Evolutionary conservation across 1,139 yeast genomes (phyloP).

Genomic region (Tardiomyces blankii): DNA sequence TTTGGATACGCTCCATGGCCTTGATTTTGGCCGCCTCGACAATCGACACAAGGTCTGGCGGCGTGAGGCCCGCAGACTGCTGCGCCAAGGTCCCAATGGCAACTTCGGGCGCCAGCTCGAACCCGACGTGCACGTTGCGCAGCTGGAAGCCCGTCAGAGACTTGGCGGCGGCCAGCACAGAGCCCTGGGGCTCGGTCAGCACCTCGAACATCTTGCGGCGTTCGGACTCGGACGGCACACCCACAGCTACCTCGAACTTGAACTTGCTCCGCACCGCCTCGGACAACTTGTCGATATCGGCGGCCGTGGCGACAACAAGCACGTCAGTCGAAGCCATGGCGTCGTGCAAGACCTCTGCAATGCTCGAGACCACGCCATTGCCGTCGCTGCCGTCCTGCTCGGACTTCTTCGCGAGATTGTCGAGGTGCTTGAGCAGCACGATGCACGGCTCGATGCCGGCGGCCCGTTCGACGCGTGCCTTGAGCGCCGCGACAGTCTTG

Average conservation of each 20-base stretch:
- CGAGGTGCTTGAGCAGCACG: constrained; percentile 62
- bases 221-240: constrained; percentile 73
- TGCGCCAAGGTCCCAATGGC: constrained; percentile 51
- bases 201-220: constrained; percentile 51
- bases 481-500: constrained; percentile 66
- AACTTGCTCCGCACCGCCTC: constrained; percentile 56
- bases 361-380: constrained; percentile 45
- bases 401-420: constrained; percentile 55
- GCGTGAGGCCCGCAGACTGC: constrained; percentile 89
- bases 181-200: constrained; percentile 16
- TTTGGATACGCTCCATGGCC: constrained; percentile 41
- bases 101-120: constrained; percentile 39
- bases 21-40: constrained; percentile 51
- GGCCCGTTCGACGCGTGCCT: constrained; percentile 65
- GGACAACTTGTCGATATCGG: constrained; percentile 60
- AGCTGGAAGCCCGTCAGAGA: neutral
- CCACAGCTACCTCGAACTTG: constrained; percentile 65
- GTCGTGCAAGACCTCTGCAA: constrained; percentile 49
- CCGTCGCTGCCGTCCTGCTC: constrained; percentile 51
- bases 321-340: constrained; percentile 29
- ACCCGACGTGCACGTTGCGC: constrained; percentile 5
- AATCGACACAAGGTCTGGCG: constrained; percentile 69
- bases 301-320: constrained; percentile 57
- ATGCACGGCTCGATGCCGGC: constrained; percentile 35
- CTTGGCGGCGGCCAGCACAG: constrained; percentile 2